Evolutionary conservation across 2,329 filamentous ascomycete species (phyloP).

Genomic region (Penicillium sp.): DNA sequence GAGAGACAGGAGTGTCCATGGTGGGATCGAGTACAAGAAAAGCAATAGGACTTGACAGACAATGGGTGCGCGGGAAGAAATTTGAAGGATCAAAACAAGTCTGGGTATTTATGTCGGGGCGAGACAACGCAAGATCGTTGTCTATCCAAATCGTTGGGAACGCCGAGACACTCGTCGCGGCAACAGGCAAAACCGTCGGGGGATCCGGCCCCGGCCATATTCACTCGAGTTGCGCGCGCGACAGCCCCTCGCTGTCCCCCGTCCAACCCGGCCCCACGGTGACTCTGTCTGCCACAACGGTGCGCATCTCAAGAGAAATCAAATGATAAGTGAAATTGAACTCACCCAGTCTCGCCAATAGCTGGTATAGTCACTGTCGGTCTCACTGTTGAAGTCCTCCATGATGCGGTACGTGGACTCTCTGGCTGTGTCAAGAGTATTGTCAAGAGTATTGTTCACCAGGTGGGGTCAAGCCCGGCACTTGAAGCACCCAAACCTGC

Average conservation of each 20-base stretch:
- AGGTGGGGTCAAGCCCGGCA: conserved; percentile 20
- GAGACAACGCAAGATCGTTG: background rate
- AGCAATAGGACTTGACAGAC: background rate
- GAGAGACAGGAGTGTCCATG: background rate
- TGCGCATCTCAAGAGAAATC: background rate
- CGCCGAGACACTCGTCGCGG: background rate
- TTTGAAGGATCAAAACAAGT: background rate
- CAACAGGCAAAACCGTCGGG: background rate
- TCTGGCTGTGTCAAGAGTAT: conserved; percentile 1
- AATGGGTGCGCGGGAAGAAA: background rate
- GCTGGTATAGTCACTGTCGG: conserved; percentile 97
- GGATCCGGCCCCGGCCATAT: too few relatives aligned
- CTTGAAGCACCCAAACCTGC: conserved; percentile 11
- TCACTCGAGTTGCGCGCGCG: background rate
- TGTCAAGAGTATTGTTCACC: conserved; percentile 8
- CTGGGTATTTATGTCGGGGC: too few relatives aligned
- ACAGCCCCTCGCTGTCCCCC: background rate
- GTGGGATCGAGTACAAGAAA: background rate
- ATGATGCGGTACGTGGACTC: conserved; percentile 50
- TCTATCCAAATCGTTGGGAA: background rate
- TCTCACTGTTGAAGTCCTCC: conserved; percentile 98
- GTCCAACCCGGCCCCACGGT: background rate
- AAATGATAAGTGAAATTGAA: conserved; percentile 37
- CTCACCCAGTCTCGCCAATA: conserved; percentile 99
- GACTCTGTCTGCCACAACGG: background rate